Base-by-base conservation (phyloP, 306 rosid species). In the Dryas octopetala region DNA sequence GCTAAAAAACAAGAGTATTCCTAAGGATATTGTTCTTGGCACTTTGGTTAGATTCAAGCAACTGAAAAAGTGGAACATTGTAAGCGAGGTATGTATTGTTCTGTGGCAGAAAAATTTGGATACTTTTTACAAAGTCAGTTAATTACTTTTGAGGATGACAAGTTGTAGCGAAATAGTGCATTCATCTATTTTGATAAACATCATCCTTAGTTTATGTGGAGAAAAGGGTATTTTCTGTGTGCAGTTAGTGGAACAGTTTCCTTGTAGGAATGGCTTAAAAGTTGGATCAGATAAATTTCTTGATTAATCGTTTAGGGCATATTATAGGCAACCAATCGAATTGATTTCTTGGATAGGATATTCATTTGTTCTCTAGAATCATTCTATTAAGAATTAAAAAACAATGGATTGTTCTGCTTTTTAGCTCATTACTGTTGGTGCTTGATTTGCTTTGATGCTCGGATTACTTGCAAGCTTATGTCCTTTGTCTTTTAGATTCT, bases 31-130 rank as follows among this genome's bases (percentile, higher is more conserved):
- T 70, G 84, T 95, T 0, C 76, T 95, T 48, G 98, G 98, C 69
- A 95, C 97, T 46, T 84, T 95, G 88, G 80, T 91, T 71, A 87
- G 98, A 63, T 92, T 85, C 81, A 95, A 91, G 84, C 97, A 95
- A 74, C 85, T 90, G 67, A 90, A 80, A 77, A 89, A 81, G 79
- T 95, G 98, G 98, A 90, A 87, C 76, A 85, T 87, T 74, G 97
- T 95, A 4, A 70, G 78, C n/a, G 97, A 95, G 98, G 98, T 95
- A 85, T 76, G 59, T 66, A 63, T 38, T 69, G 9, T 60, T 41
- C 40, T 14, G 47, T 26, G 46, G 12, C 38, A 4, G 16, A n/a
- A 44, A 55, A 10, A 19, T 45, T 60, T 46, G 28, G 59, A 7
- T 72, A 26, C 55, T 7, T 44, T 7, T 4, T 67, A 5, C 9